phyloP scores from a whole-genome alignment of 129 eudicot genomes.

The Lactuca saligna region DNA sequence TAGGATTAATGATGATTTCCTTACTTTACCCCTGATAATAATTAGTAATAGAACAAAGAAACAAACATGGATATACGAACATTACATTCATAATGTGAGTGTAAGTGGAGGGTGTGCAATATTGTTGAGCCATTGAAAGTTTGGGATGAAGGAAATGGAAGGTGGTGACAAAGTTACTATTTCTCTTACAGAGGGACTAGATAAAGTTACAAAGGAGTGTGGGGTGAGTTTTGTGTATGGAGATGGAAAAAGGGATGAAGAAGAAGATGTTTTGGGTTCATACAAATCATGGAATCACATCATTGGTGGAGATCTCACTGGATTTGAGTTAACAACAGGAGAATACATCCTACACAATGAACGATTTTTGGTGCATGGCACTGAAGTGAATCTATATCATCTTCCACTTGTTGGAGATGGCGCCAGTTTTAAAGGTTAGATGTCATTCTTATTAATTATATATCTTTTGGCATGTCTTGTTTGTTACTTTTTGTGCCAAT shows the following conservation, averaged over 20 bases:
- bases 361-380: slow-evolving; percentile 7
- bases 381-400: background rate
- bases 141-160: slow-evolving; percentile 22
- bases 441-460: too few species aligned
- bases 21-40: too few species aligned
- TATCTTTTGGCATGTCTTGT: too few species aligned
- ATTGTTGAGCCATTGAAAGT: too few species aligned
- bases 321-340: slow-evolving; percentile 4
- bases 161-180: slow-evolving; percentile 6
- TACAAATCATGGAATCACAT: slow-evolving; percentile 16
- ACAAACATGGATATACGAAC: too few species aligned
- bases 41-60: too few species aligned
- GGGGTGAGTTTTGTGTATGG: slow-evolving; percentile 6
- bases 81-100: too few species aligned
- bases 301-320: slow-evolving; percentile 9
- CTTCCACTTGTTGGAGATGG: background rate
- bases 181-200: background rate
- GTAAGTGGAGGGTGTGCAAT: too few species aligned
- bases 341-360: slow-evolving; percentile 6
- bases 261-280: background rate
- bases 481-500: too few species aligned
- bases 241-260: background rate
- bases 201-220: background rate
- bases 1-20: too few species aligned
- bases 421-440: slow-evolving; percentile 9